Percentiles rank a stretch among this genome's conserved stretches.
phyloP scores from a whole-genome alignment of 768 basidiomycete species.

The Rhodotorula sphaerocarpa region DNA sequence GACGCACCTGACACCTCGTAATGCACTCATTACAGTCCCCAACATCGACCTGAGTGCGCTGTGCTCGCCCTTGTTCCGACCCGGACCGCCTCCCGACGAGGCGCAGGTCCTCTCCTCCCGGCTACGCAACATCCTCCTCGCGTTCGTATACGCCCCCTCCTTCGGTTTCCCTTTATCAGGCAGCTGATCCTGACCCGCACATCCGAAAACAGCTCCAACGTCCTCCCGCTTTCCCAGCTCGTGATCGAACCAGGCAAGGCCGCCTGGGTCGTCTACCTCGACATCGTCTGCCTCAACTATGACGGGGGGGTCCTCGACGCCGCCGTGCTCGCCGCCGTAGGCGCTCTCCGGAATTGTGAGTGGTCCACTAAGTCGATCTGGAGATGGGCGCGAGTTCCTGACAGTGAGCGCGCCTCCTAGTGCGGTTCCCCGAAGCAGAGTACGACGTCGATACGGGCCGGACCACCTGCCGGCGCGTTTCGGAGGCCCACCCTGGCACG shows the following conservation, averaged over 20 bases:
- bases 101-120: slow-evolving; percentile 82
- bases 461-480: slow-evolving; percentile 19
- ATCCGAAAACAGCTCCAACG: slow-evolving; percentile 56
- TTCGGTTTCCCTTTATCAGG: neutral
- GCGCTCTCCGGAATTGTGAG: slow-evolving; percentile 63
- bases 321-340: slow-evolving; percentile 72
- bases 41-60: slow-evolving; percentile 90
- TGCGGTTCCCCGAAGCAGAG: slow-evolving; percentile 13
- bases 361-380: no score
- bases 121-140: slow-evolving; percentile 65
- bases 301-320: slow-evolving; percentile 95
- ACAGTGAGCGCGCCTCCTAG: slow-evolving; percentile 37
- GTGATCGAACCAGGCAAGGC: slow-evolving; percentile 73
- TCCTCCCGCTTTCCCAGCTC: slow-evolving; percentile 60
- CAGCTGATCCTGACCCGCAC: no score
- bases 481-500: slow-evolving; percentile 44
- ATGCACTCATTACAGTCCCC: slow-evolving; percentile 58
- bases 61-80: slow-evolving; percentile 86
- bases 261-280: slow-evolving; percentile 90
- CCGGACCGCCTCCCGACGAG: slow-evolving; percentile 89
- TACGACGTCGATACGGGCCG: slow-evolving; percentile 16
- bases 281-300: slow-evolving; percentile 91
- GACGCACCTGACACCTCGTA: neutral
- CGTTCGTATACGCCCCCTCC: slow-evolving; percentile 49
- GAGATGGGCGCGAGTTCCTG: no score